phyloP scores from a whole-genome alignment of 805 yeast genomes.

The Dipodascopsis tothii region DNA sequence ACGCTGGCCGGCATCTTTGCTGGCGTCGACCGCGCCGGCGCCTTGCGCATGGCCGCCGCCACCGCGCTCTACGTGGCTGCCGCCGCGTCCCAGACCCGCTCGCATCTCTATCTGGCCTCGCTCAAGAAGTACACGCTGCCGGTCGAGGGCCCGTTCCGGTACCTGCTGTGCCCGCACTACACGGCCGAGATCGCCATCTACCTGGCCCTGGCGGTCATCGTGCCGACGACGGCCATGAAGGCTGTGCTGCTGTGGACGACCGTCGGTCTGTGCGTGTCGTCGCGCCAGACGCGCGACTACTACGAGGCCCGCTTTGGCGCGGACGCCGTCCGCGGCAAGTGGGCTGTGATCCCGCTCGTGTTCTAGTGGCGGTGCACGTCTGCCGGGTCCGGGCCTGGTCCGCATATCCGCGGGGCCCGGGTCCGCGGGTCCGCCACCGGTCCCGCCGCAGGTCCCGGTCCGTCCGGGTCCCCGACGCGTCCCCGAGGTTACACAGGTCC shows the following conservation, averaged over 20 bases:
- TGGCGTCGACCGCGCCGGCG: neutral
- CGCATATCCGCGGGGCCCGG: too few relatives aligned
- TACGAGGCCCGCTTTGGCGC: slow-evolving; percentile 32
- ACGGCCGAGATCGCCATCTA: slow-evolving; percentile 52
- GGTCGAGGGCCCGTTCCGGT: slow-evolving; percentile 33
- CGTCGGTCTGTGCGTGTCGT: slow-evolving; percentile 44
- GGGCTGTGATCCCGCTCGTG: slow-evolving; percentile 10
- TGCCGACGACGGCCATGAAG: slow-evolving; percentile 20
- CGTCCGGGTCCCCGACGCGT: too few relatives aligned
- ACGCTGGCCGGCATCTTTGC: too few relatives aligned
- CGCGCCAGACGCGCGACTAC: slow-evolving; percentile 40
- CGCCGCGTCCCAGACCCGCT: slow-evolving; percentile 41
- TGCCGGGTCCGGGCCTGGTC: neutral
- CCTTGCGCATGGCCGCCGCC: slow-evolving; percentile 7
- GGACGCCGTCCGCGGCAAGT: slow-evolving; percentile 8
- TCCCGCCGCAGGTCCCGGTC: too few relatives aligned
- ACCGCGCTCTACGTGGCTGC: slow-evolving; percentile 30
- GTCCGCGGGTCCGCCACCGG: too few relatives aligned
- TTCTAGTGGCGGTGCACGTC: too few relatives aligned
- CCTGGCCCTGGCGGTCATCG: slow-evolving; percentile 23
- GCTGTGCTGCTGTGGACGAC: slow-evolving; percentile 30
- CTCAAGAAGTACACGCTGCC: slow-evolving; percentile 53
- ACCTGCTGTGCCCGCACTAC: slow-evolving; percentile 55
- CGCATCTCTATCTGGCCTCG: slow-evolving; percentile 44
- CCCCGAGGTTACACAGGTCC: too few relatives aligned